phyloP scores from a whole-genome alignment of 1,284 basidiomycete genomes.

The Ceratobasidium sp. region DNA sequence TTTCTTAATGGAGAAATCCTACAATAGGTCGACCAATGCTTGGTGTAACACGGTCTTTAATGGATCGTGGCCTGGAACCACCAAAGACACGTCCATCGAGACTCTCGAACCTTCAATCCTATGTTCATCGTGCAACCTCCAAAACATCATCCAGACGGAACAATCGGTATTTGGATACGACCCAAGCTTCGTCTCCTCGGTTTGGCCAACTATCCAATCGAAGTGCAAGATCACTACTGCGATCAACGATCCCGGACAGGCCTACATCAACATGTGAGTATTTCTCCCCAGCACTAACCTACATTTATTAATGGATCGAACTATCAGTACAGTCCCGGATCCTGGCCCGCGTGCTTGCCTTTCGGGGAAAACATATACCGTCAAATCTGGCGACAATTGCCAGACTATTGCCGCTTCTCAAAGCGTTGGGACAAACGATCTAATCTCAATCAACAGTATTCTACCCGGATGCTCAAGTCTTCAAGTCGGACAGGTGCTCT shows the following conservation, averaged over 20 bases:
- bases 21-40: neutral
- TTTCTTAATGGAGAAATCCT: neutral
- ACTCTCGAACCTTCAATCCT: slow-evolving; percentile 16
- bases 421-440: slow-evolving; percentile 5
- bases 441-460: slow-evolving; percentile 23
- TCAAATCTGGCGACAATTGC: slow-evolving; percentile 17
- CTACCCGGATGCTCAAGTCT: slow-evolving; percentile 7
- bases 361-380: slow-evolving; percentile 15
- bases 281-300: too few relatives aligned
- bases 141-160: slow-evolving; percentile 5
- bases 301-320: too few relatives aligned
- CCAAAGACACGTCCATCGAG: slow-evolving; percentile 4
- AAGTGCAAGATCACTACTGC: slow-evolving; percentile 21
- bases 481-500: slow-evolving; percentile 14
- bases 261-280: slow-evolving; percentile 14
- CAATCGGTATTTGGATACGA: slow-evolving; percentile 25
- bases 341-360: slow-evolving; percentile 7
- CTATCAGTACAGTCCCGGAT: neutral
- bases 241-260: slow-evolving; percentile 19
- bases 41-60: slow-evolving; percentile 8
- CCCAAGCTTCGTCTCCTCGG: slow-evolving; percentile 8
- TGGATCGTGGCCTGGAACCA: slow-evolving; percentile 11
- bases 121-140: slow-evolving; percentile 13
- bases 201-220: slow-evolving; percentile 19
- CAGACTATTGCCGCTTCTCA: slow-evolving; percentile 5